These are phyloP conservation scores for Pulveroboletus sp. DNA, from an alignment of 768 basidiomycete species.

Conservation along the genomic window DNA sequence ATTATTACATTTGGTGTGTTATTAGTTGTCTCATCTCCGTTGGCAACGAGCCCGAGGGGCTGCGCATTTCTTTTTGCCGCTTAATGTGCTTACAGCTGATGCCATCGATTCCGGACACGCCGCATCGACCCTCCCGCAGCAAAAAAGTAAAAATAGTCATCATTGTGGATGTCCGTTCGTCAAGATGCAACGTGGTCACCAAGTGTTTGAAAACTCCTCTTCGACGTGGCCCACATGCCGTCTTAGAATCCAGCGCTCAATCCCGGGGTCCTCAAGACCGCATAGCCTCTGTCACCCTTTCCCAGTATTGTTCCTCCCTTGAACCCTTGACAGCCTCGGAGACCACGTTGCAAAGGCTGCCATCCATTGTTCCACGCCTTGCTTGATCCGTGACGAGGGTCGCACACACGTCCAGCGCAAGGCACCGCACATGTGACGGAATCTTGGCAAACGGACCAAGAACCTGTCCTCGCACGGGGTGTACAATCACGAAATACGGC, in stretches of 20 bases:
- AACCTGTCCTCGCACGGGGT: conserved; percentile 71
- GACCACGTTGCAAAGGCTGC: conserved; percentile 20
- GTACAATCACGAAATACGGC: conserved; percentile 79
- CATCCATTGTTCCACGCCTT: conserved; percentile 11
- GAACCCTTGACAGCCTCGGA: conserved; percentile 28
- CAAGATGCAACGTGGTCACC: conserved; percentile 5
- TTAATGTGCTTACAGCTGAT: conserved; percentile 6
- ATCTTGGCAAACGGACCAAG: conserved; percentile 78
- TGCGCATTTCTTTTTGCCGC: too few relatives aligned
- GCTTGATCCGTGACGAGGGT: conserved; percentile 24
- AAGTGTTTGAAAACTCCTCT: not conserved
- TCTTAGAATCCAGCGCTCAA: not conserved
- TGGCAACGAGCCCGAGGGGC: not conserved
- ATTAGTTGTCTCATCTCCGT: conserved; percentile 5
- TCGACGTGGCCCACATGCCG: not conserved
- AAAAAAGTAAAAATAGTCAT: conserved; percentile 7
- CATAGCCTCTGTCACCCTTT: conserved; percentile 31
- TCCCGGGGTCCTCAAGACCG: not conserved
- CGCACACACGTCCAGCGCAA: conserved; percentile 64
- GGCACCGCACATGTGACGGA: conserved; percentile 47
- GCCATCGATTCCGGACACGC: conserved; percentile 8
- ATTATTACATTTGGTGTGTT: too few relatives aligned
- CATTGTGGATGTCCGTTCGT: too few relatives aligned
- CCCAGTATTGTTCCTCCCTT: conserved; percentile 27
- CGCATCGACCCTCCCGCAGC: conserved; percentile 8